Evolutionary conservation across 106 monocot genomes (phyloP), one percentile per base, ranked within the genome.

Genomic region (Dendrobium catenatum): DNA sequence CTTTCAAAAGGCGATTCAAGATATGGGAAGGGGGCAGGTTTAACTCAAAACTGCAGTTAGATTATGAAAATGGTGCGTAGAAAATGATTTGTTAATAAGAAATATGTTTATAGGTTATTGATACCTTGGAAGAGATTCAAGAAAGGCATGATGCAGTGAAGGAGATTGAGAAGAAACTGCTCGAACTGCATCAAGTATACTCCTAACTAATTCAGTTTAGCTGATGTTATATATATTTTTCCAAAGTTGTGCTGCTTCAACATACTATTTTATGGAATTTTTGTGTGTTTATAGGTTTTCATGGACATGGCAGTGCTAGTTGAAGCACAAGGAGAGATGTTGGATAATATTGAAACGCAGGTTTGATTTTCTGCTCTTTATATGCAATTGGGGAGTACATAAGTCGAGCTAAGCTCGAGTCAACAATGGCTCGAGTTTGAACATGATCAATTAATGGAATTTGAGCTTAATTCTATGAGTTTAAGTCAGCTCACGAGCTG

Each of bases 1-100:
- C 61, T 87, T 91, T 64, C 77, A 85, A 11, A 87, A 86, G 42
- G 92, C 92, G 41, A 84, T 92, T 84, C 92, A 92, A 56, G 89
- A 89, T 80, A 86, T 88, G 80, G 89, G 92, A 46, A 58, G 89
- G 77, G 89, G 87, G 15, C 92, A 92, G 89, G 76, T 76, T 6
- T 22, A n/a, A 17, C 8, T 9, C 74, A 74, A 73, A 73, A 40
- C 73, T 16, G 43, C 51, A n/a, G 20, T 74, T 44, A 13, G 74
- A 74, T 74, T 74, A 61, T 61, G 9, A 51, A 49, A 19, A 13
- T 42, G 41, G 43, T 74, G 26, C 0, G 43, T 9, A 42, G 11
- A 42, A 42, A 19, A 13, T 74, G 41, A 74, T 2, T 43, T 19
- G 19, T 9, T 74, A 20, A 44, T 44, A n/a, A 42, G 9, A 76